Percentiles rank a stretch among this genome's conserved stretches.
These are phyloP conservation scores for Persicaria tinctoria DNA, from an alignment of 148 eudicot genomes.

Conservation along the genomic window DNA sequence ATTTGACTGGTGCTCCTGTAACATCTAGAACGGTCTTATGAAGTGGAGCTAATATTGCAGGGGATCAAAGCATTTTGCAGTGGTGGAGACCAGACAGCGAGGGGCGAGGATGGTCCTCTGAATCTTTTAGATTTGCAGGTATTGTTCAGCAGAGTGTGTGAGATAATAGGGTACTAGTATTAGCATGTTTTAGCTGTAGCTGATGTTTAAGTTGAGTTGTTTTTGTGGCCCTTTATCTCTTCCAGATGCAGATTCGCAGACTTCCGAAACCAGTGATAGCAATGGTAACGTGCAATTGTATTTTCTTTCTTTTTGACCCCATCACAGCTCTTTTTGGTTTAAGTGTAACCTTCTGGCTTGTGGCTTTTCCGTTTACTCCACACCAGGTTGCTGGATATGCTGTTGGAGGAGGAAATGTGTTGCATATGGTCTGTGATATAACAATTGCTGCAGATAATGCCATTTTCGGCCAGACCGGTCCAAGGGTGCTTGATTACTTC, in stretches of 20 bases:
- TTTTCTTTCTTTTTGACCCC: not conserved
- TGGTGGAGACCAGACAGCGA: constrained; percentile 87
- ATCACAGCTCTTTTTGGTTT: not conserved
- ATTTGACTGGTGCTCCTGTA: not conserved
- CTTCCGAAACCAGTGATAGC: constrained; percentile 98
- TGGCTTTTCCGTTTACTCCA: not conserved
- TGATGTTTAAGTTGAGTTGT: not conserved
- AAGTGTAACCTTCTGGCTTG: not conserved
- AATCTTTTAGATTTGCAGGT: constrained; percentile 97
- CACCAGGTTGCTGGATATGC: constrained; percentile 97
- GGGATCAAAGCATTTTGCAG: constrained; percentile 95
- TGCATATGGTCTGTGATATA: constrained; percentile 96
- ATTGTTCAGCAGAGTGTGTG: not conserved
- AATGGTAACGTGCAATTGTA: constrained; percentile 44
- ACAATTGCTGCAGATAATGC: constrained; percentile 99
- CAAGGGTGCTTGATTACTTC: constrained; percentile 48
- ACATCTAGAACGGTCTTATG: not conserved
- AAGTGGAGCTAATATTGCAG: constrained; percentile 27
- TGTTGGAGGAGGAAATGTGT: constrained; percentile 91
- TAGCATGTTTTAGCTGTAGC: not conserved
- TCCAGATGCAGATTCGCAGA: constrained; percentile 81
- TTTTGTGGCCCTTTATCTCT: not conserved
- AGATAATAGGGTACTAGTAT: not conserved
- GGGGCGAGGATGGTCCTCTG: constrained; percentile 78
- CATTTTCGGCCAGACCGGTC: constrained; percentile 93